Conservation (phyloP, 805 yeast genomes). For the Lachancea sp. region DNA sequence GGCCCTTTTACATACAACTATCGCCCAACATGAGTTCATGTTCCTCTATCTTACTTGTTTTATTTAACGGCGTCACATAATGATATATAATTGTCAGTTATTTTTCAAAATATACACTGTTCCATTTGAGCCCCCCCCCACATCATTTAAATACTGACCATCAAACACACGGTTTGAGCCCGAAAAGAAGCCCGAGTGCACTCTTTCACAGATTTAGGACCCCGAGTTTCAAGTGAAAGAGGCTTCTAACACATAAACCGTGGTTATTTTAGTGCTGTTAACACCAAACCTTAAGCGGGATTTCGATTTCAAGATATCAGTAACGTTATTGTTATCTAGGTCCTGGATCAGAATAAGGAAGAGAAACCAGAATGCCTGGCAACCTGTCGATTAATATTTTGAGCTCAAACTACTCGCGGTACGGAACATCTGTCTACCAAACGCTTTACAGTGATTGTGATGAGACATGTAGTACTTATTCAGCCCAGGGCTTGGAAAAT, state of each 20-base stretch:
- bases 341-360: neutral
- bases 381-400: slow-evolving; percentile 27
- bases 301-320: neutral
- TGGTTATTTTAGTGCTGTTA: too few species aligned
- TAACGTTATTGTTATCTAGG: neutral
- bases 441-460: slow-evolving; percentile 14
- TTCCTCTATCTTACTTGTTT: neutral
- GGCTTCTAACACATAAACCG: too few species aligned
- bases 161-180: neutral
- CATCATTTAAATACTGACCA: neutral
- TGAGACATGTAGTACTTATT: slow-evolving; percentile 2
- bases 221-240: neutral
- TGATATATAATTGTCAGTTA: neutral
- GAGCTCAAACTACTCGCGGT: slow-evolving; percentile 33
- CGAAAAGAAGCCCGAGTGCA: neutral
- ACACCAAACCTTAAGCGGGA: neutral
- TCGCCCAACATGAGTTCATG: neutral
- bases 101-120: neutral
- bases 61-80: neutral
- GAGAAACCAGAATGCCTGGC: neutral
- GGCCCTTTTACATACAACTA: neutral
- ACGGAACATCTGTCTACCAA: slow-evolving; percentile 34
- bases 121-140: neutral
- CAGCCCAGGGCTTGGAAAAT: neutral
- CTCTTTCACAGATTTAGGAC: neutral